Evolutionary conservation across 768 basidiomycete genomes (phyloP).

Genomic region (Asterophora lycoperdoides): DNA sequence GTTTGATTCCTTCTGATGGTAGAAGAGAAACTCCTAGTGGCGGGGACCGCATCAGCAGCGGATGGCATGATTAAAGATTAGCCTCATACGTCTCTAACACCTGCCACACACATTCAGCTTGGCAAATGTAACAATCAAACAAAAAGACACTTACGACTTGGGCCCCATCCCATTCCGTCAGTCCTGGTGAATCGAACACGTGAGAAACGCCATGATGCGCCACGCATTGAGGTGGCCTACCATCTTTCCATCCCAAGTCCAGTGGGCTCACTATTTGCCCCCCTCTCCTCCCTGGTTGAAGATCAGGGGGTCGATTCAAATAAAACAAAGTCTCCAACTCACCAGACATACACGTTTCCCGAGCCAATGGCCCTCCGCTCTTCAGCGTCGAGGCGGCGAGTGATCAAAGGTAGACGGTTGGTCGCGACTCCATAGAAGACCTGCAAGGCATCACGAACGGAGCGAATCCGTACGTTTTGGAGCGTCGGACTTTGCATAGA

Average conservation of each 20-base stretch:
- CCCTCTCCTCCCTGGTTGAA: slow-evolving; percentile 64
- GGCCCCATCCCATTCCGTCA: slow-evolving; percentile 78
- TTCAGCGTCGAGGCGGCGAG: slow-evolving; percentile 77
- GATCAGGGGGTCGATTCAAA: neutral
- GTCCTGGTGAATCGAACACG: slow-evolving; percentile 30
- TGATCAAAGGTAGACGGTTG: slow-evolving; percentile 67
- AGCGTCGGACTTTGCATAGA: slow-evolving; percentile 75
- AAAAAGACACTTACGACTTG: slow-evolving; percentile 61
- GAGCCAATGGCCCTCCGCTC: slow-evolving; percentile 69
- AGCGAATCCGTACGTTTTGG: slow-evolving; percentile 71
- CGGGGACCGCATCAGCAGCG: slow-evolving; percentile 13
- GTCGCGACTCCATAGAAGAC: slow-evolving; percentile 77
- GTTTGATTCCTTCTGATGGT: slow-evolving; percentile 75
- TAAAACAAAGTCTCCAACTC: slow-evolving; percentile 9
- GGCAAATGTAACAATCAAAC: slow-evolving; percentile 1
- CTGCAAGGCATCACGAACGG: slow-evolving; percentile 74
- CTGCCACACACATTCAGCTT: slow-evolving; percentile 23
- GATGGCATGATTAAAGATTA: slow-evolving; percentile 24
- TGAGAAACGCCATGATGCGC: slow-evolving; percentile 7
- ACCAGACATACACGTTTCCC: slow-evolving; percentile 82
- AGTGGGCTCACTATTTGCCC: slow-evolving; percentile 75
- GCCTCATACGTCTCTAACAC: slow-evolving; percentile 47
- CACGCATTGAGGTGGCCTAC: slow-evolving; percentile 28
- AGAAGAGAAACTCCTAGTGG: slow-evolving; percentile 73
- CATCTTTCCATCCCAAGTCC: slow-evolving; percentile 87